Base-by-base conservation (phyloP, 1,284 basidiomycete genomes). In the Fomitopsis schrenkii region DNA sequence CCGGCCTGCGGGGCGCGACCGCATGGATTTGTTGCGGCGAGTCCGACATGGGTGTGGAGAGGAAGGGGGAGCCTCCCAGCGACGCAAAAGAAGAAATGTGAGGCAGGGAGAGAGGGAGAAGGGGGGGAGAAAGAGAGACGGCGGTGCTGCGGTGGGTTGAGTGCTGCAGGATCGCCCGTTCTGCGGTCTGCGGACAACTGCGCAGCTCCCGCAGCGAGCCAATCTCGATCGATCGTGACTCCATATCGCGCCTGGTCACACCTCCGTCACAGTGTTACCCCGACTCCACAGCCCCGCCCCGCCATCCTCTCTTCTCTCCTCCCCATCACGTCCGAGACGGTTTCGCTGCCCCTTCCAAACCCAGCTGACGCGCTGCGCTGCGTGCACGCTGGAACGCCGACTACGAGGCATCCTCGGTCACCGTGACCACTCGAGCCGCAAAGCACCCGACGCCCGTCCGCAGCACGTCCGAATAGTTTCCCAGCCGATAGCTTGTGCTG, bases 1-100 rank as follows among this genome's bases (percentile, higher is more conserved):
- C 67, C 54, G 67, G 61, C 59, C 74, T 76, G 52, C 75, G 70
- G 33, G 71, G 68, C 50, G 64, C 46, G 14, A 61, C 57, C 14
- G 67, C 55, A 48, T 62, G 63, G 55, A 67, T 68, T 35, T 61
- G 46, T 28, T 61, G 59, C 30, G 67, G 45, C 0, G 67, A 63
- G 45, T 72, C 71, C 30, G 64, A 66, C 70, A 72, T 74, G 33
- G 54, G 57, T 45, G 33, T 35, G 15, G 50, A 45, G 40, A 15
- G 46, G 35, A 45, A 5, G 15, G 15, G 12, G 6, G 55, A 58
- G 57, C 19, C 62, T 52, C 54, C 59, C 60, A 62, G 60, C 33
- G 55, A 61, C 57, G 58, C 57, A 57, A 57, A 60, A 38, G 38
- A 60, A 54, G 50, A 35, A 54, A 59, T 60, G 58, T 60, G 54